Evolutionary conservation across 768 basidiomycete genomes (phyloP), one percentile per base, ranked within the genome.

Genomic region (Hypholoma fasciculare): DNA sequence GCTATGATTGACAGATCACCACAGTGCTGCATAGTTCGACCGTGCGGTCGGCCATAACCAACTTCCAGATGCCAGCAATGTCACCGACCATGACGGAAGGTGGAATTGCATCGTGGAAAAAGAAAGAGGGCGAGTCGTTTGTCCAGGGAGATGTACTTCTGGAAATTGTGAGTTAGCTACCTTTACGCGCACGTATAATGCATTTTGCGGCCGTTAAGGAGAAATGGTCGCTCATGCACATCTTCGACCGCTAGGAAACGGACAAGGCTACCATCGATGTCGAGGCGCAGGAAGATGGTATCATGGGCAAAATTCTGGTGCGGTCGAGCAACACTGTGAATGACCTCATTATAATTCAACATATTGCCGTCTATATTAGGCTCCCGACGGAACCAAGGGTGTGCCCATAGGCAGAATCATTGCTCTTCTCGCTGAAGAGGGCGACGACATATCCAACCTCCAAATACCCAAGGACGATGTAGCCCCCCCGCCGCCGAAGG

Each of bases 251-350:
- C 57, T 73, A 94, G 92, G 92, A 94, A 81, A 94, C 92, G 43
- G 92, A 94, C 80, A 94, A 94, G 73, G 92, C 96, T 14, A 96
- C 94, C 2, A 97, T 98, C 68, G 97, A 99, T 71, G 96, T 99
- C 7, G 97, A 99, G 75, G 95, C 97, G 13, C 96, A 96, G 74
- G 96, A 98, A 30, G 96, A 98, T 66, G 97, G 97, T 62, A 74
- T 98, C 14, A 74, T 99, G 69, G 96, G 90, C 55, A 98, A 93
- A 78, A 96, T 98, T 62, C 64, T 99, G 66, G 95, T 95, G 67
- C 53, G 89, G 76, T 8, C 16, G 16, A 40, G 38, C 6, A 30
- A 20, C 23, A n/a, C 43, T 51, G 13, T 14, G 26, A 16, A 23
- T 36, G 37, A 53, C 59, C 16, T 52, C 26, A 49, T 59, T 36